Evolutionary conservation across 768 basidiomycete genomes (phyloP), one percentile per base, ranked within the genome.

Genomic region (Pleurotus tuber-regium): DNA sequence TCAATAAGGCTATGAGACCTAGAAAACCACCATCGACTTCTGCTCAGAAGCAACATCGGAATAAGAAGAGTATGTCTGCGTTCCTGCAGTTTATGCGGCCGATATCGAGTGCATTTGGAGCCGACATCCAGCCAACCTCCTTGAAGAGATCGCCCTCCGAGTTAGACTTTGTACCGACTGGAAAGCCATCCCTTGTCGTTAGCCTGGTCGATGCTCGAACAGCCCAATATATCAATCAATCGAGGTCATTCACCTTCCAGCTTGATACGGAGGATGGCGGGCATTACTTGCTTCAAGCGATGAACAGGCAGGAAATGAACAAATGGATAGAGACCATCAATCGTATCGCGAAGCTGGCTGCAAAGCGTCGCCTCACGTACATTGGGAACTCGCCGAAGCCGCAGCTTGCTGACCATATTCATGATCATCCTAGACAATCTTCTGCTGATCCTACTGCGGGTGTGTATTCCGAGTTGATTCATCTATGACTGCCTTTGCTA

Each of bases 21-120:
- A 72, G 73, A 43, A 75, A 76, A 51, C 46, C 46, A 10, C 46
- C 46, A 10, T 66, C 76, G 52, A 65, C 73, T 0, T 64, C 75
- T 3, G 71, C 61, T 24, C 80, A 81, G 61, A 89, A 90, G 66
- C 85, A 86, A 51, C 87, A 89, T 55, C 78, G 88, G n/a, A 83
- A 86, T 67, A 92, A 92, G 78, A 89, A 90, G 69, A 91, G 88
- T 71, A 87, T 91, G 75, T 91, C 80, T 16, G 86, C 87, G 4
- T 87, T 92, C 66, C 78, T 92, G 69, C 86, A 83, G 59, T 76
- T 92, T 70, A 92, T 92, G 85, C 79, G 90, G n/a, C 91, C 90
- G 1, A 84, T 92, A 46, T 93, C 91, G 12, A 91, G 83, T 54
- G 91, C 91, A 1, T 92, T 92, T 61, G 83, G 83, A 16, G 80